Evolutionary conservation across 23 red algal species (phyloP), one percentile per base, ranked within the genome.

Genomic region (Agarophyton chilense): DNA sequence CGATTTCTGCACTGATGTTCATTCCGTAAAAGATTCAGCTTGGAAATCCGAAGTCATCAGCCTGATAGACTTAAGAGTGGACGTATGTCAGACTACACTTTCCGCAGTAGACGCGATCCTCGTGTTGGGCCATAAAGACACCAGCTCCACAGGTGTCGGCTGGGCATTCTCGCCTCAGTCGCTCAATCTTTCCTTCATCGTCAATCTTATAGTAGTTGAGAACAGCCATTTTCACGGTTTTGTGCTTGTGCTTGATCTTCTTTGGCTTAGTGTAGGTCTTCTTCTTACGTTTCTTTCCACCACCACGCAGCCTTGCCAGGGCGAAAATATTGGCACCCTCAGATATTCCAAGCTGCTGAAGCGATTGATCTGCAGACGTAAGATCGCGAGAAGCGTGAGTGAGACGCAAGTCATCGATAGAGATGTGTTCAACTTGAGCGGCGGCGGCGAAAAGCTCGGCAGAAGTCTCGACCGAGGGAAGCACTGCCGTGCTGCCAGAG

Each of bases 171-270:
- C 82, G 73, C 24, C 97, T 77, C 52, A 99, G 64, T 45, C 93
- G 81, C 79, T 86, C 84, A 63, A 99, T 84, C 41, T 92, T 99
- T 53, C 93, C 93, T 46, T 94, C 93, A 52, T 78, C 84, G 12
- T 61, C 54, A 9, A 99, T 90, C 52, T 95, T 88, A 84, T 99
- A 99, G 74, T 93, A 99, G 43, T 99, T 99, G 40, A 99, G 81
- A 7, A 95, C 93, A 32, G 89, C 89, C 39, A 94, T 26, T 49
- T 91, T 91, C 36, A 99, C 93, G 53, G 92, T 99, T 86, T 96
- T 99, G 35, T 95, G 83, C 90, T 99, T 99, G 90, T 99, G 97
- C 90, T 99, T 99, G 90, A 99, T 94, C 65, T 99, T 99, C 85
- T 99, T 99, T n/a, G 97, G 97, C 82, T 95, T 99, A 0, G 97